Conservation (phyloP, 805 yeast genomes). For the Saccharomyces jurei region DNA sequence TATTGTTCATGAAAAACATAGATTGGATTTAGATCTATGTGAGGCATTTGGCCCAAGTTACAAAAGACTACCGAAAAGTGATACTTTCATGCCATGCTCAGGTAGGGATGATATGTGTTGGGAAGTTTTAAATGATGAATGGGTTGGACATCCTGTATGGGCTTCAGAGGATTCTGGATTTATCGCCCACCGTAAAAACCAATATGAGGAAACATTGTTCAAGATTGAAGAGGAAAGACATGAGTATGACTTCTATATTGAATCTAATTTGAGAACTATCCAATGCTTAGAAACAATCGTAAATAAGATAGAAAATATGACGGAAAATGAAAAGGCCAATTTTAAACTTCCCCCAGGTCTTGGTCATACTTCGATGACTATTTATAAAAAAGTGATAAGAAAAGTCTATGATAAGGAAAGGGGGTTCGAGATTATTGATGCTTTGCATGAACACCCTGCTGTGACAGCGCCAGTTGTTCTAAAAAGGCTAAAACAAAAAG, state of each 20-base stretch:
- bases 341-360: constrained; percentile 89
- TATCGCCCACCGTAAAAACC: constrained; percentile 97
- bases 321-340: constrained; percentile 74
- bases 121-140: constrained; percentile 96
- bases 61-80: constrained; percentile 84
- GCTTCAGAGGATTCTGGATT: constrained; percentile 98
- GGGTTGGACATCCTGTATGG: constrained; percentile 99
- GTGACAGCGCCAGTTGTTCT: constrained; percentile 90
- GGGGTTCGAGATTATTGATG: constrained; percentile 93
- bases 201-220: constrained; percentile 91
- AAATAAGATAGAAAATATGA: constrained; percentile 86
- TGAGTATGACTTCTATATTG: constrained; percentile 94
- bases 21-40: constrained; percentile 79
- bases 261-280: constrained; percentile 86
- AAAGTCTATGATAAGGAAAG: constrained; percentile 90
- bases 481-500: constrained; percentile 90
- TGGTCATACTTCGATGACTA: constrained; percentile 85
- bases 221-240: constrained; percentile 96
- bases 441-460: constrained; percentile 90
- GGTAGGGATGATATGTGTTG: constrained; percentile 99
- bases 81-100: constrained; percentile 93
- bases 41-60: constrained; percentile 94
- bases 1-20: constrained; percentile 80
- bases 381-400: constrained; percentile 86
- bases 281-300: constrained; percentile 94